phyloP scores from a whole-genome alignment of 805 yeast species.

The Pichia insulana region DNA sequence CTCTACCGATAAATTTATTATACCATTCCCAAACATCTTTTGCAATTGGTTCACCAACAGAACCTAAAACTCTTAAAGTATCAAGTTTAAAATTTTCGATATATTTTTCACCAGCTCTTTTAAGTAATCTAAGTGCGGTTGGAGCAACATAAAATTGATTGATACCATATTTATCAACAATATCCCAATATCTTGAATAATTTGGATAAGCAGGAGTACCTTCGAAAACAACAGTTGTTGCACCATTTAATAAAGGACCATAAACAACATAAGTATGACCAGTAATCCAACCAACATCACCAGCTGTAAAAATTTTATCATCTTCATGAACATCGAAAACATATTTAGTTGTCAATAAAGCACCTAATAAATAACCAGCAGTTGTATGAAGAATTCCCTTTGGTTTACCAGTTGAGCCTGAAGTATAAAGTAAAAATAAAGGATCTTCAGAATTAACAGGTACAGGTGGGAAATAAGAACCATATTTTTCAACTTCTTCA shows the following conservation, averaged over 20 bases:
- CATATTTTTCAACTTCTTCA: conserved; percentile 55
- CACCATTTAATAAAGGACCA: conserved; percentile 72
- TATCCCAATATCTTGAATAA: conserved; percentile 73
- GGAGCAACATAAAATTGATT: conserved; percentile 82
- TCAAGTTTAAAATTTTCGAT: conserved; percentile 54
- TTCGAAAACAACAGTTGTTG: conserved; percentile 73
- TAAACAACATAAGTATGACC: conserved; percentile 80
- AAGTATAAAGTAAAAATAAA: conserved; percentile 69
- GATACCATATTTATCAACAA: conserved; percentile 60
- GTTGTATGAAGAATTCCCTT: conserved; percentile 80
- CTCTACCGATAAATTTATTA: conserved; percentile 60
- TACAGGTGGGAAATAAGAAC: conserved; percentile 64
- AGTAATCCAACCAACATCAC: conserved; percentile 89
- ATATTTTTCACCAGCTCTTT: conserved; percentile 62
- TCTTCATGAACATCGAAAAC: conserved; percentile 68
- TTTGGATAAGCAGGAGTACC: conserved; percentile 85
- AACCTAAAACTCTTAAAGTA: conserved; percentile 63
- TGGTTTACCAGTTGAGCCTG: conserved; percentile 86
- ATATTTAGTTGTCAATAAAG: conserved; percentile 64
- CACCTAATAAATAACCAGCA: conserved; percentile 71
- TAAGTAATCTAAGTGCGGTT: conserved; percentile 68
- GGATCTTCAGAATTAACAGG: conserved; percentile 78
- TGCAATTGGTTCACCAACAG: conserved; percentile 83
- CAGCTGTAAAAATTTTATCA: conserved; percentile 76
- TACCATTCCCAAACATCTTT: conserved; percentile 88